Percentiles rank a stretch among this genome's conserved stretches.
Evolutionary conservation across 805 yeast species (phyloP).

Genomic region (Pichia insulana): DNA sequence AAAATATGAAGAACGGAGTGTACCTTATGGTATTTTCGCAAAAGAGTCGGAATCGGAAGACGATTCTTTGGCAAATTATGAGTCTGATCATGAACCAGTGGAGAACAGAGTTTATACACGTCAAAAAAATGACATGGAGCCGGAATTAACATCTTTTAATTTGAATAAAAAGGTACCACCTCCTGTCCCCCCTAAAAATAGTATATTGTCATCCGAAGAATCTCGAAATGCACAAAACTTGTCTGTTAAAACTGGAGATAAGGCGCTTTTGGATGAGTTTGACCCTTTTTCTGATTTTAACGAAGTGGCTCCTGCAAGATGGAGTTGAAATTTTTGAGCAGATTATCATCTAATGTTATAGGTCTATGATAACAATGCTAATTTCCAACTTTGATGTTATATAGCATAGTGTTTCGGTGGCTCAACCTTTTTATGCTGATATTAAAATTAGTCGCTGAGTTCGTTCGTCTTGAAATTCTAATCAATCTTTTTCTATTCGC

Average conservation of each 20-base stretch:
- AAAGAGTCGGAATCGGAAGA: conserved; percentile 31
- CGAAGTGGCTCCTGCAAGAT: conserved; percentile 22
- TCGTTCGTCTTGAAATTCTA: not conserved
- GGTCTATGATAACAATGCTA: too few species aligned
- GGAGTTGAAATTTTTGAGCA: conserved; percentile 23
- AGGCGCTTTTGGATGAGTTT: conserved; percentile 10
- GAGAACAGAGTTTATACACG: not conserved
- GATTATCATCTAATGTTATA: too few species aligned
- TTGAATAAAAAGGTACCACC: conserved; percentile 18
- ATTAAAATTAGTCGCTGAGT: too few species aligned
- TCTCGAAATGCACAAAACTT: not conserved
- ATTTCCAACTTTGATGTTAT: too few species aligned
- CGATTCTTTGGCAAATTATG: conserved; percentile 33
- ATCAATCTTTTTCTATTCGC: too few species aligned
- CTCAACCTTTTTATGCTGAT: too few species aligned
- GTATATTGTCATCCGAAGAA: conserved; percentile 10
- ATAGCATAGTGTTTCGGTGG: too few species aligned
- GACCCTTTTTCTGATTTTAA: conserved; percentile 29
- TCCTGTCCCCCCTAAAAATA: conserved; percentile 22
- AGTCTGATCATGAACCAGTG: conserved; percentile 19
- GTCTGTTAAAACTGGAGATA: conserved; percentile 5
- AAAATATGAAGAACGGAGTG: conserved; percentile 51
- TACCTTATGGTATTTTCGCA: conserved; percentile 26
- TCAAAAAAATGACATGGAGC: not conserved
- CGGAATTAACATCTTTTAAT: not conserved